phyloP scores from a whole-genome alignment of 2,329 filamentous ascomycete species.

The Nigrospora osmanthi region DNA sequence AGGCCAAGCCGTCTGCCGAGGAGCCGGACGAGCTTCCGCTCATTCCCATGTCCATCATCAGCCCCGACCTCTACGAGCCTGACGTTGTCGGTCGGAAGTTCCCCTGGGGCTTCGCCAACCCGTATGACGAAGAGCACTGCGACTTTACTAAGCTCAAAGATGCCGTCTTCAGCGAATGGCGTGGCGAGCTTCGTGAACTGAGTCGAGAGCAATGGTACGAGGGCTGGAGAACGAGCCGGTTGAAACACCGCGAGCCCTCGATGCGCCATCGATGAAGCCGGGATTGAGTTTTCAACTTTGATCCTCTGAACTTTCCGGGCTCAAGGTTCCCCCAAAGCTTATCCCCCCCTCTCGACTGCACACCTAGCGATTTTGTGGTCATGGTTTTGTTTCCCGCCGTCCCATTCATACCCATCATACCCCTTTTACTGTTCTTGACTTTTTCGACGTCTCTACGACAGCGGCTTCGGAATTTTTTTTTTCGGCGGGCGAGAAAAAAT shows the following conservation, averaged over 20 bases:
- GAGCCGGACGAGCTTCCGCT: conserved; percentile 53
- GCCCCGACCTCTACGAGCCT: conserved; percentile 83
- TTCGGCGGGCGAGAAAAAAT: conserved; percentile 6
- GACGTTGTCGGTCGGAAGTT: conserved; percentile 77
- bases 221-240: conserved; percentile 74
- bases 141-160: conserved; percentile 90
- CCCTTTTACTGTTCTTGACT: conserved; percentile 10
- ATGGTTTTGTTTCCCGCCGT: conserved; percentile 7
- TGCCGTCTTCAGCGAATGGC: conserved; percentile 89
- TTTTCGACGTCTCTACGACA: conserved; percentile 13
- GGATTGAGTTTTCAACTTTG: too few relatives aligned
- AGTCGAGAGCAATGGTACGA: conserved; percentile 94
- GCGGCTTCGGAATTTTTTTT: conserved; percentile 9
- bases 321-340: neutral
- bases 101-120: conserved; percentile 95
- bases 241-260: conserved; percentile 43
- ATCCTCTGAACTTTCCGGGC: neutral
- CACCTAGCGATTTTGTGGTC: conserved; percentile 12
- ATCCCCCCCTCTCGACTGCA: conserved; percentile 2
- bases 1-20: conserved; percentile 35
- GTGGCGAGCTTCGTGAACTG: conserved; percentile 79
- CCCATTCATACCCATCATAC: conserved; percentile 13
- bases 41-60: conserved; percentile 86
- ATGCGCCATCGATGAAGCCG: conserved; percentile 25
- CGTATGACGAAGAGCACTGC: conserved; percentile 84